A percentile compares a stretch with the other conserved stretches of the same genome.
Conservation (phyloP, 176 grass and related monocot genomes). For the Dactylis glomerata region DNA sequence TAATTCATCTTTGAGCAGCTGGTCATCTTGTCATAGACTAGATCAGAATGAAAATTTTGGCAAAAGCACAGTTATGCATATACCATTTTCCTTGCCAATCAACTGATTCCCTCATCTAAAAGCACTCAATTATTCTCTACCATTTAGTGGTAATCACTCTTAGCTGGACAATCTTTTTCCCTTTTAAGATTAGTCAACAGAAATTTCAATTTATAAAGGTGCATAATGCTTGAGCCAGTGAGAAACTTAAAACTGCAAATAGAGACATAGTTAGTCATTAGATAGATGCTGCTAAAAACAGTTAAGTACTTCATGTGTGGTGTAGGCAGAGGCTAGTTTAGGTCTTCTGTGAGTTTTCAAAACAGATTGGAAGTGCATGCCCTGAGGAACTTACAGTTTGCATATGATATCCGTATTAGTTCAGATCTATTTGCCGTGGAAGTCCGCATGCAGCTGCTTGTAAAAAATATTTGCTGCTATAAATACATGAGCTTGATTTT, state of each 20-base stretch:
- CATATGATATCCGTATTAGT: neutral
- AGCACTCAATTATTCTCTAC: neutral
- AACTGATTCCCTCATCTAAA: neutral
- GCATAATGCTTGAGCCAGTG: neutral
- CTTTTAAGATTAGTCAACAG: neutral
- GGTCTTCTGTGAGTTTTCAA: neutral
- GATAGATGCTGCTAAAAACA: neutral
- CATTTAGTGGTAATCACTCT: neutral
- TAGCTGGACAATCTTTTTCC: neutral
- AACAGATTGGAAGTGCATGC: neutral
- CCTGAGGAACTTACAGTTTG: neutral
- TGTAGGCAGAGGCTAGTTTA: neutral
- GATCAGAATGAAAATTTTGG: neutral
- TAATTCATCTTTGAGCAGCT: neutral
- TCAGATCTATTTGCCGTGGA: neutral
- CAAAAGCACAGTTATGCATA: neutral
- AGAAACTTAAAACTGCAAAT: neutral
- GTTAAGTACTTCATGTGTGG: neutral
- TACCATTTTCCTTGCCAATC: neutral
- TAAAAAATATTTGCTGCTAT: neutral
- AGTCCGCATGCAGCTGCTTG: neutral
- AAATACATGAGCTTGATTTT: neutral
- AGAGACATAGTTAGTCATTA: neutral
- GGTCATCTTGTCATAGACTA: neutral
- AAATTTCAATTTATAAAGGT: neutral